Evolutionary conservation across 192 early-diverging fungal species (phyloP).

Genomic region (Diversispora eburnea): DNA sequence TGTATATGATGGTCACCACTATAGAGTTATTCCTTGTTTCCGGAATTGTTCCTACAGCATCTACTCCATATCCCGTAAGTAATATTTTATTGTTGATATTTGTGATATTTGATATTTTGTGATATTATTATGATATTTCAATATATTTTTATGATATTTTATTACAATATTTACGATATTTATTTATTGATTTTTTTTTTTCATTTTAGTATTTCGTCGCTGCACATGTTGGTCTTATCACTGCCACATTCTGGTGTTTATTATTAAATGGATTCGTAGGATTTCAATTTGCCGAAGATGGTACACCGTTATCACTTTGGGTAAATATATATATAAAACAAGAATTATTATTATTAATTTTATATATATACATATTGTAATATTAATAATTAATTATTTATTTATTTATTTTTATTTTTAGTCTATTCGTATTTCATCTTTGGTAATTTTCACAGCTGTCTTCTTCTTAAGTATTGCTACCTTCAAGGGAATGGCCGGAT

Average conservation of each 20-base stretch:
- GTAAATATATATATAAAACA: too few relatives aligned
- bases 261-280: slow-evolving; percentile 85
- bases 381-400: not conserved
- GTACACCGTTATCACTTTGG: slow-evolving; percentile 83
- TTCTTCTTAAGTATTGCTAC: slow-evolving; percentile 69
- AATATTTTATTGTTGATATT: too few relatives aligned
- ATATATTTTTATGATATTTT: not conserved
- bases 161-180: too few relatives aligned
- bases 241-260: slow-evolving; percentile 78
- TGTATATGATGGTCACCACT: slow-evolving; percentile 81
- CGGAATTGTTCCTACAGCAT: slow-evolving; percentile 87
- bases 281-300: slow-evolving; percentile 89
- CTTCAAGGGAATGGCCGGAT: slow-evolving; percentile 54
- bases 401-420: slow-evolving; percentile 30
- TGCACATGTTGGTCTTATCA: slow-evolving; percentile 63
- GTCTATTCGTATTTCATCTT: slow-evolving; percentile 73
- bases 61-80: slow-evolving; percentile 64
- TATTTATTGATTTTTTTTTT: not conserved
- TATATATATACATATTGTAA: not conserved
- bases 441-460: slow-evolving; percentile 64
- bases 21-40: slow-evolving; percentile 89
- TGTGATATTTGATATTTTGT: not conserved
- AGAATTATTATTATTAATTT: not conserved
- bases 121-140: not conserved
- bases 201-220: slow-evolving; percentile 65